A percentile compares a stretch with the other conserved stretches of the same genome.
Evolutionary conservation across 352 stramenopile species (phyloP).

Genomic region (Globisporangium solare): DNA sequence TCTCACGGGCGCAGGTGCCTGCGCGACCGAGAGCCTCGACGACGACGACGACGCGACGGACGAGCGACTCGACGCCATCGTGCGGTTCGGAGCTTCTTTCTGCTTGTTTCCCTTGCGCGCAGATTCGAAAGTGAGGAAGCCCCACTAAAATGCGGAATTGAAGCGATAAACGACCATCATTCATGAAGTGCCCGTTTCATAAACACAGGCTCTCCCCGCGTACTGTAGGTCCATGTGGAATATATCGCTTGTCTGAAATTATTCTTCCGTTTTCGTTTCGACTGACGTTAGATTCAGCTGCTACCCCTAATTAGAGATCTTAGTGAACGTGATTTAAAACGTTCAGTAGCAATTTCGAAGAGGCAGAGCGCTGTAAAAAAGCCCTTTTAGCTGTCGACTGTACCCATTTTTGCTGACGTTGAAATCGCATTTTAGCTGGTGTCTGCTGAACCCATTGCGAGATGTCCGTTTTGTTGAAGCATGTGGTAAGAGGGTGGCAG

Average conservation of each 20-base stretch:
- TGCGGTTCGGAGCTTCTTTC: neutral
- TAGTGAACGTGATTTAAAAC: no score
- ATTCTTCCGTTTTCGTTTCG: no score
- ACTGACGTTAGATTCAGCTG: no score
- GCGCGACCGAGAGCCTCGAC: slow-evolving; percentile 2
- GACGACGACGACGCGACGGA: slow-evolving; percentile 19
- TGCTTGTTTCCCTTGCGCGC: neutral
- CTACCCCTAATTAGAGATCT: no score
- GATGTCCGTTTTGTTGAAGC: neutral
- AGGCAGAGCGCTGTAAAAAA: neutral
- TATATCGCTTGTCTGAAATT: no score
- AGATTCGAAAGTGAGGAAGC: slow-evolving; percentile 8
- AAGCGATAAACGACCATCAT: slow-evolving; percentile 1
- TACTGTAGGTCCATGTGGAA: no score
- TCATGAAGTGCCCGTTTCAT: slow-evolving; percentile 3
- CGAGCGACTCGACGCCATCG: slow-evolving; percentile 9
- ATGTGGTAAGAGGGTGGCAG: slow-evolving; percentile 4
- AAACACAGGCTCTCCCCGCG: neutral
- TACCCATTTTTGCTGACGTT: slow-evolving; percentile 3
- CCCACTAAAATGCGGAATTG: neutral
- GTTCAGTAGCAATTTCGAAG: neutral
- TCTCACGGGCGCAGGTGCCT: neutral
- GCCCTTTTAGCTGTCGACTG: neutral
- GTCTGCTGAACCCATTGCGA: slow-evolving; percentile 4
- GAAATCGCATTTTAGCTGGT: neutral